These are phyloP conservation scores for Yamadazyma buinensis DNA, from an alignment of 1,139 yeast genomes.

Conservation along the genomic window DNA sequence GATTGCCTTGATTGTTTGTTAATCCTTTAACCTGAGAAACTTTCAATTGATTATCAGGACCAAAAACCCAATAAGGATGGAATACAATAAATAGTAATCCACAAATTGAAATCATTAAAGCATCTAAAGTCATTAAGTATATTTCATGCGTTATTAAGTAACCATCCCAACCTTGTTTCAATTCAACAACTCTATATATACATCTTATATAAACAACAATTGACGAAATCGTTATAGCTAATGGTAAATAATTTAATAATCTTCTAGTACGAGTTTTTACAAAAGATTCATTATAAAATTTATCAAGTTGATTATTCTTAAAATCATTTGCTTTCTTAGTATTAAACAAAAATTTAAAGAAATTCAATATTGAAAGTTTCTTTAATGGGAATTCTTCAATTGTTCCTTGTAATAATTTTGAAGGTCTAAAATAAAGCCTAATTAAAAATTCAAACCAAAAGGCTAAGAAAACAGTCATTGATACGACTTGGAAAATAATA, in stretches of 20 bases:
- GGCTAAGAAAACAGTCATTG: conserved; percentile 31
- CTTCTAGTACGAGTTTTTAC: conserved; percentile 33
- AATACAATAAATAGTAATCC: conserved; percentile 43
- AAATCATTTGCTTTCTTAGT: conserved; percentile 17
- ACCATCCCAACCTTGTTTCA: conserved; percentile 74
- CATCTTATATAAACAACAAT: conserved; percentile 64
- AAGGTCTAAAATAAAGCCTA: conserved; percentile 21
- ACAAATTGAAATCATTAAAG: conserved; percentile 53
- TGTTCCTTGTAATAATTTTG: conserved; percentile 6
- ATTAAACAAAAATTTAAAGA: conserved; percentile 20
- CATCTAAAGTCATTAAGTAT: conserved; percentile 71
- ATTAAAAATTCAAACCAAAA: conserved; percentile 26
- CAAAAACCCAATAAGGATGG: conserved; percentile 60
- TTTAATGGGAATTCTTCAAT: conserved; percentile 24
- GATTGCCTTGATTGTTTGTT: conserved; percentile 1
- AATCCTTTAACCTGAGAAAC: too few relatives aligned
- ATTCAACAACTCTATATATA: conserved; percentile 72
- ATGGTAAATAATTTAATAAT: conserved; percentile 43
- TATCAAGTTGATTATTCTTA: conserved; percentile 20
- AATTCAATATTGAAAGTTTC: conserved; percentile 20
- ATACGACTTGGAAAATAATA: conserved; percentile 33
- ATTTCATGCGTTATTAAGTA: conserved; percentile 64
- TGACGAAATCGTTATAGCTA: conserved; percentile 48
- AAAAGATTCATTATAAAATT: conserved; percentile 33
- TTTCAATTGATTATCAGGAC: conserved; percentile 17